Base-by-base conservation (phyloP, 192 early-diverging fungal genomes). In the Coemansia sp. region DNA sequence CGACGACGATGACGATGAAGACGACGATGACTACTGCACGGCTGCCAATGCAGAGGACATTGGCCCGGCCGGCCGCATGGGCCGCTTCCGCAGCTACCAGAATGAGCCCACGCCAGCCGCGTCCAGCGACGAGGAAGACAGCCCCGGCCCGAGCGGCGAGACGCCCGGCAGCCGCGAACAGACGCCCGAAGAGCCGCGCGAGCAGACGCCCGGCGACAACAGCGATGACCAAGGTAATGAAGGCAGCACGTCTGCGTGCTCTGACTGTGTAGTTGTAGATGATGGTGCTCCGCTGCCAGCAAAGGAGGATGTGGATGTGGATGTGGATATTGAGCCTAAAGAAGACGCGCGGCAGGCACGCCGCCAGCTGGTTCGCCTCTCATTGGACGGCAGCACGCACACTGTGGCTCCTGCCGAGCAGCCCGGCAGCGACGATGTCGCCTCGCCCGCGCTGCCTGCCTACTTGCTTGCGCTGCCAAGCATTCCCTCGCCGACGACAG, bases 61-160 rank as follows among this genome's bases (percentile, higher is more conserved):
- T 32, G 79, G 73, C 0, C 73, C 75, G 2, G 75, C 65, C 3
- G 75, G 51, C 24, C 60, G 73, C 21, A 81, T 81, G 47, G 73
- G 64, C 5, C 69, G 69, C 3, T 81, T 62, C 63, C 66, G 54
- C 60, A 81, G 69, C 47, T 71, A 81, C 50, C 79, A 76, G 66
- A 76, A 71, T 57, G 79, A 75, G 63, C 59, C 19, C 2, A 12
- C 31, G 51, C 32, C 64, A 0, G 55, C 19, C 4, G 63, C 40
- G 10, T 50, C 54, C 38, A 64, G 65, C 12, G 58, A 69, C 33
- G 61, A 60, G 27, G 64, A 66, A 2, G 77, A 59, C 14, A 66
- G 69, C 2, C 61, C 63, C 7, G 73, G 62, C 23, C 45, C 48
- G 32, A 33, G 42, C 23, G 60, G 54, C 43, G 55, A 29, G 31